These are phyloP conservation scores for Colletotrichum shisoi DNA, from an alignment of 2,329 filamentous ascomycete genomes.

Conservation along the genomic window DNA sequence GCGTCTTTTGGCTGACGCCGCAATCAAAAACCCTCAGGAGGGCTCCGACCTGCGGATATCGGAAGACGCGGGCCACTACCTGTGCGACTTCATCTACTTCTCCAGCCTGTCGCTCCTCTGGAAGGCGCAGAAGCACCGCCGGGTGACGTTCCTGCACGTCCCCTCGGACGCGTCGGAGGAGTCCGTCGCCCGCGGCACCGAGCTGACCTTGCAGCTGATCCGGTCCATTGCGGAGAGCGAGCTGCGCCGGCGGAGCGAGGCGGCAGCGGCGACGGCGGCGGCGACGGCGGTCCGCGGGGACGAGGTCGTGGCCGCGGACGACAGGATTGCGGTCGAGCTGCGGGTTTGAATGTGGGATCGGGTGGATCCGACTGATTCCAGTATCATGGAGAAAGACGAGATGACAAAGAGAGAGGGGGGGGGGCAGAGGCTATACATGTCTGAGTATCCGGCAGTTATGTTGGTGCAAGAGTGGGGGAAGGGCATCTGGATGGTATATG, in stretches of 20 bases:
- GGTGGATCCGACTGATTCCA: not conserved
- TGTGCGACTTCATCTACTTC: conserved; percentile 83
- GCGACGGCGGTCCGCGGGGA: not conserved
- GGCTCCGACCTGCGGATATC: conserved; percentile 65
- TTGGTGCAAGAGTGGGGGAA: not conserved
- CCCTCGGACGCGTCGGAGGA: conserved; percentile 65
- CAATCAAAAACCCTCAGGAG: conserved; percentile 43
- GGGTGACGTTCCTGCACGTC: conserved; percentile 76
- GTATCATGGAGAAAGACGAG: not conserved
- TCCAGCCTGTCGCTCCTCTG: conserved; percentile 68
- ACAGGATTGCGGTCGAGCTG: conserved; percentile 40
- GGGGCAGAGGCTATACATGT: not conserved
- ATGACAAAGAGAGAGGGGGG: no score
- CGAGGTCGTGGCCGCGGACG: conserved; percentile 13
- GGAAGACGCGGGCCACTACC: conserved; percentile 73
- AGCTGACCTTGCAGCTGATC: conserved; percentile 63
- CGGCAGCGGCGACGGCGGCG: not conserved
- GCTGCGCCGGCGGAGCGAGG: conserved; percentile 40
- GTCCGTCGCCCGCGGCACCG: conserved; percentile 58
- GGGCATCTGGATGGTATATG: not conserved
- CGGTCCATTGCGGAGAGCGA: conserved; percentile 65
- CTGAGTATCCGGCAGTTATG: not conserved
- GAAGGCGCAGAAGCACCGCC: conserved; percentile 56
- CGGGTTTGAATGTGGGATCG: conserved; percentile 19
- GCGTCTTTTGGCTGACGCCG: conserved; percentile 31